These are phyloP conservation scores for Nidula microcarpa DNA, from an alignment of 768 basidiomycete genomes.

Conservation along the genomic window DNA sequence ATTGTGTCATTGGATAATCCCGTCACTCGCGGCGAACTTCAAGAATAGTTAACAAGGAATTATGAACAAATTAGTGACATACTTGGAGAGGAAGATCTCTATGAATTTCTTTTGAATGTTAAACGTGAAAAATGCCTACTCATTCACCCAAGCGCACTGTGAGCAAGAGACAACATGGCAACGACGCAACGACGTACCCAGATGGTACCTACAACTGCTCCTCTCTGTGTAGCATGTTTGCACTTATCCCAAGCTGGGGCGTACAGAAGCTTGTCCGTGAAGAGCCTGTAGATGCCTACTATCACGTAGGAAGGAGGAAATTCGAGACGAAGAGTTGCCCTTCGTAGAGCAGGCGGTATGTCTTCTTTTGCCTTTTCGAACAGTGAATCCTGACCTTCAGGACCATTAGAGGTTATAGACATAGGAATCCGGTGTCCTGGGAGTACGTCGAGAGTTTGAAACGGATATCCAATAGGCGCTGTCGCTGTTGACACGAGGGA, in stretches of 20 bases:
- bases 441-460: too few relatives aligned
- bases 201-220: slow-evolving; percentile 59
- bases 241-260: slow-evolving; percentile 85
- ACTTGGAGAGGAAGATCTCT: slow-evolving; percentile 62
- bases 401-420: too few relatives aligned
- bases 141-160: neutral
- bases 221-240: slow-evolving; percentile 69
- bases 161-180: neutral
- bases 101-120: slow-evolving; percentile 69
- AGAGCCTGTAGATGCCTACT: slow-evolving; percentile 80
- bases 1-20: slow-evolving; percentile 61
- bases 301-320: slow-evolving; percentile 83
- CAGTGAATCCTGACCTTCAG: too few relatives aligned
- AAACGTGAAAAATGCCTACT: slow-evolving; percentile 65
- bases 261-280: slow-evolving; percentile 68
- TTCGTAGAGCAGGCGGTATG: slow-evolving; percentile 43
- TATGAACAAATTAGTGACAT: slow-evolving; percentile 8
- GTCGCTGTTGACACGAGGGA: too few relatives aligned
- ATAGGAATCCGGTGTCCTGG: too few relatives aligned
- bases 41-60: neutral
- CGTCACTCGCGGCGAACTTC: slow-evolving; percentile 59
- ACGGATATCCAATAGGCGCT: too few relatives aligned
- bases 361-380: too few relatives aligned
- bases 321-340: slow-evolving; percentile 59
- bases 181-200: slow-evolving; percentile 49